phyloP scores from a whole-genome alignment of 768 basidiomycete genomes.

The Collybiopsis luxurians region DNA sequence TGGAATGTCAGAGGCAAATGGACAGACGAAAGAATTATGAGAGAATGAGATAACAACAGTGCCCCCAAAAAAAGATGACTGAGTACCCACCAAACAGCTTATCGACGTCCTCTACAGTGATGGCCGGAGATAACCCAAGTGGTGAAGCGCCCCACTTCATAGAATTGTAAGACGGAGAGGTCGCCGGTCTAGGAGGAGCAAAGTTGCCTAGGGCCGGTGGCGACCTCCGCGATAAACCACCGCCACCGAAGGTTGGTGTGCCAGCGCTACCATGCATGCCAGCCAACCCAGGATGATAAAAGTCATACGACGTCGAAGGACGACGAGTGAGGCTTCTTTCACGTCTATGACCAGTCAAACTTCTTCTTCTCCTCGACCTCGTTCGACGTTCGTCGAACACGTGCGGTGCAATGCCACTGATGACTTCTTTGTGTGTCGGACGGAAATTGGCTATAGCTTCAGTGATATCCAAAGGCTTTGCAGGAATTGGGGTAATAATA shows the following conservation, averaged over 20 bases:
- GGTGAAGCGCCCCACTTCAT: not conserved
- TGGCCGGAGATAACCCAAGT: constrained; percentile 1
- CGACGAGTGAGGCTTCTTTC: not conserved
- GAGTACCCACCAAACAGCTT: not conserved
- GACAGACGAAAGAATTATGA: not conserved
- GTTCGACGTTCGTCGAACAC: constrained; percentile 38
- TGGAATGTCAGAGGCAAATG: not conserved
- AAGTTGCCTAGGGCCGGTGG: not conserved
- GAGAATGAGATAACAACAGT: not conserved
- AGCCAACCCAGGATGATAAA: not conserved
- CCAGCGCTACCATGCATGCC: constrained; percentile 3
- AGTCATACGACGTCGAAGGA: not conserved
- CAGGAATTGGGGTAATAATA: too few relatives aligned
- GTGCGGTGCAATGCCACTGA: constrained; percentile 44
- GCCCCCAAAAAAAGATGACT: not conserved
- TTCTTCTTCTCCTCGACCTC: constrained; percentile 8
- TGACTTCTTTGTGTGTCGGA: constrained; percentile 38
- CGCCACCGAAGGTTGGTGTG: not conserved
- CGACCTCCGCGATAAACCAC: not conserved
- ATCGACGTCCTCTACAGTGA: constrained; percentile 6
- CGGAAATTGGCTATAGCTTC: constrained; percentile 37
- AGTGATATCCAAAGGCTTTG: constrained; percentile 8
- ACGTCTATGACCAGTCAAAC: not conserved
- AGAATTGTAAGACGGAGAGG: not conserved
- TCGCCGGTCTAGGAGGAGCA: not conserved